Evolutionary conservation across 208 protist genomes (phyloP).

Genomic region (Angomonas ambiguus): DNA sequence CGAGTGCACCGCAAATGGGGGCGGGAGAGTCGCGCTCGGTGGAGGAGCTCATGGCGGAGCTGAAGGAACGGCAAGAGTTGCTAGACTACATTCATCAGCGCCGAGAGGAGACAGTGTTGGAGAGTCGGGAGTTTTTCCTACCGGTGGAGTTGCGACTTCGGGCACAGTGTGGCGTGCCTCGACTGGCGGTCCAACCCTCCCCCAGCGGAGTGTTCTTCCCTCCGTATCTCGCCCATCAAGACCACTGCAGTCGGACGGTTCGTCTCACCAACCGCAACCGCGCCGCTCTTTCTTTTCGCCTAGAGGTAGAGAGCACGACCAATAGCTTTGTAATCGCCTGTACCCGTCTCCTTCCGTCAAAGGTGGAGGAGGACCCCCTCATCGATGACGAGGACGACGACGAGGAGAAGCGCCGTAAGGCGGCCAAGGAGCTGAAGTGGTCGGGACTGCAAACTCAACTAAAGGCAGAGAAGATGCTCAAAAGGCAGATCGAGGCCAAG

Average conservation of each 20-base stretch:
- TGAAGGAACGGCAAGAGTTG: constrained; percentile 62
- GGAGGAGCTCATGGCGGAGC: constrained; percentile 48
- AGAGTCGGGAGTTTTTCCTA: constrained; percentile 58
- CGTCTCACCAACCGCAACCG: constrained; percentile 78
- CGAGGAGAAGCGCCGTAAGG: neutral
- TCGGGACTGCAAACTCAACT: constrained; percentile 10
- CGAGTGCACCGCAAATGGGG: neutral
- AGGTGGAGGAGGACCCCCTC: constrained; percentile 31
- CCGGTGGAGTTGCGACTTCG: constrained; percentile 80
- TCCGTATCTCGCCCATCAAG: constrained; percentile 13
- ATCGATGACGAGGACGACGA: constrained; percentile 38
- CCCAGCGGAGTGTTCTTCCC: constrained; percentile 46
- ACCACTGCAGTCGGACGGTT: constrained; percentile 49
- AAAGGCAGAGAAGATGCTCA: constrained; percentile 19
- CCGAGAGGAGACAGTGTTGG: constrained; percentile 31
- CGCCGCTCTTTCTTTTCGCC: constrained; percentile 59
- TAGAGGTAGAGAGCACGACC: constrained; percentile 23
- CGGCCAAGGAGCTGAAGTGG: constrained; percentile 5
- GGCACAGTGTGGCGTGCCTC: constrained; percentile 62
- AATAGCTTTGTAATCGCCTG: constrained; percentile 11
- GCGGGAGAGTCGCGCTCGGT: constrained; percentile 21
- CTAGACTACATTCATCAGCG: constrained; percentile 49
- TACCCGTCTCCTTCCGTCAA: constrained; percentile 23
- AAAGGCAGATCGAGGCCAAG: constrained; percentile 5
- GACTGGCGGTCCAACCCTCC: constrained; percentile 69